Percentiles rank a stretch among this genome's conserved stretches.
Conservation (phyloP, 2,329 filamentous ascomycete species). For the Ascomycota sp. region DNA sequence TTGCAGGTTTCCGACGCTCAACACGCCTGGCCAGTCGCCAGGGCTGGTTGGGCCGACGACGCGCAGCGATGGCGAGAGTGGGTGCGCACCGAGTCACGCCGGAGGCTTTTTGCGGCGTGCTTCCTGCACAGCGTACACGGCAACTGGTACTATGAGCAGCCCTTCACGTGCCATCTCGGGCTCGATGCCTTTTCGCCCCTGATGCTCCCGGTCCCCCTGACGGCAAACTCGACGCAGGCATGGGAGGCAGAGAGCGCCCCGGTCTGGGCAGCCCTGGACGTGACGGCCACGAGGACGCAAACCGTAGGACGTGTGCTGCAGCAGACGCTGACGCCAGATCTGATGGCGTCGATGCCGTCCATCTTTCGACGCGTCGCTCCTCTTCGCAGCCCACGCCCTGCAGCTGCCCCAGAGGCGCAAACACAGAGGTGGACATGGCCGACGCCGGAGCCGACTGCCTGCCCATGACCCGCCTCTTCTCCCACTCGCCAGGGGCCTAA, state of each 20-base stretch:
- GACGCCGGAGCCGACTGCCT: conserved; percentile 7
- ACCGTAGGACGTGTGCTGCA: conserved; percentile 11
- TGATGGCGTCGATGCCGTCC: conserved; percentile 14
- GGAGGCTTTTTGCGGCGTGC: conserved; percentile 33
- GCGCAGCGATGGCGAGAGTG: conserved; percentile 27
- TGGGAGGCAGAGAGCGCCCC: conserved; percentile 27
- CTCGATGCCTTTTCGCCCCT: conserved; percentile 16
- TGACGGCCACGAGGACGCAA: conserved; percentile 7
- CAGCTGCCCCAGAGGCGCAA: conserved; percentile 15
- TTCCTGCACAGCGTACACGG: conserved; percentile 36
- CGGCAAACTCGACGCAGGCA: conserved; percentile 19
- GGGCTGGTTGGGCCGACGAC: conserved; percentile 6
- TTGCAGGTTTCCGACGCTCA: conserved; percentile 19
- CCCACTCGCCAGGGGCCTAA: conserved; percentile 22
- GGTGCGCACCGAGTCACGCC: conserved; percentile 29
- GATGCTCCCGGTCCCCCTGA: conserved; percentile 23
- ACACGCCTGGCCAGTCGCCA: conserved; percentile 8
- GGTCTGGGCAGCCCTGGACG: conserved; percentile 22
- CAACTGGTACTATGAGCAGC: conserved; percentile 32
- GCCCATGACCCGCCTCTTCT: conserved; percentile 21
- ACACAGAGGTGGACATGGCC: conserved; percentile 7
- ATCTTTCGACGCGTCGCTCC: conserved; percentile 18
- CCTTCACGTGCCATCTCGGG: conserved; percentile 11
- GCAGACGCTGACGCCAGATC: conserved; percentile 14
- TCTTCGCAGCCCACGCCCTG: conserved; percentile 19